Evolutionary conservation across 805 yeast species (phyloP), one percentile per base, ranked within the genome.

Genomic region (Candida ulmi): DNA sequence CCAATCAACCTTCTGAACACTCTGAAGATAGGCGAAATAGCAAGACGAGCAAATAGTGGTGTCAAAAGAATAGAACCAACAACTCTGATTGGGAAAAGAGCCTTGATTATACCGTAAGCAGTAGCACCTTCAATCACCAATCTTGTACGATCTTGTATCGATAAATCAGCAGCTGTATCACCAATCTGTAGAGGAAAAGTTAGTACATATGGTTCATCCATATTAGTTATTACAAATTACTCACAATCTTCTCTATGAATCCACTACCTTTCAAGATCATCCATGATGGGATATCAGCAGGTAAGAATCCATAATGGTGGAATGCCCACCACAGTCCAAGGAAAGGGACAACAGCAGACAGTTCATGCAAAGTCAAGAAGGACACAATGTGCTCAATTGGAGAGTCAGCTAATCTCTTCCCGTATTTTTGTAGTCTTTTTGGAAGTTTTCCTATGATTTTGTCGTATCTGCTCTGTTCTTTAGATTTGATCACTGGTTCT

Each of bases 311-410:
- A 30, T 71, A 65, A 43, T 73, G 68, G 59, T 83, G 83, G 45
- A 85, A 69, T 1, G 68, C 46, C 51, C 76, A 83, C 88, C 91
- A 83, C 3, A 83, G 48, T 0, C 78, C 79, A 30, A 83, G 63
- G 36, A 85, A 63, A 1, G 95, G 95, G 23, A 74, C 71, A 3
- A 85, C 68, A 3, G 95, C 95, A 0, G 90, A 71, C 31, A 85
- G 46, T 53, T 85, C 95, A 53, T 85, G 95, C 12, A 85, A 64
- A 4, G 84, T 55, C 6, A 84, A 47, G 50, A 85, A 85, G 2
- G 88, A 68, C 0, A 83, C 68, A 11, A 81, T 65, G 54, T 79
- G 79, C 2, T 82, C 65, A 4, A 76, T 58, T 1, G 88, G 88
- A 0, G 84, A 79, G 35, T 67, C 54, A 16, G 69, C 60, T 42